Evolutionary conservation across 345 rosid species (phyloP), one percentile per base, ranked within the genome.

Genomic region (Mangifera indica): DNA sequence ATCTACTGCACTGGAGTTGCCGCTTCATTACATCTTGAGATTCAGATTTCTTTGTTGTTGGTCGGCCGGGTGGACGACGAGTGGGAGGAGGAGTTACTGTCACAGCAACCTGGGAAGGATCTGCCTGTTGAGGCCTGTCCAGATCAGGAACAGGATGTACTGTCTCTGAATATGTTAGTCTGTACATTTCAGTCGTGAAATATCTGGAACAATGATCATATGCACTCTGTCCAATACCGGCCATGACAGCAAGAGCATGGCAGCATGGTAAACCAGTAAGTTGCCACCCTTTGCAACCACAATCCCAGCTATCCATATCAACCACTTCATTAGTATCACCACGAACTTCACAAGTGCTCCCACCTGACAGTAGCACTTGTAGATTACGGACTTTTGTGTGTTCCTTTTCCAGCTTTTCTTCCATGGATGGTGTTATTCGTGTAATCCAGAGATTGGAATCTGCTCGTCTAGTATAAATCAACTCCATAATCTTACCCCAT

Each of bases 1-100:
- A 94, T 82, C 82, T 87, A 71, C 98, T 94, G 87, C 98, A 94
- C 81, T 94, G 97, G 70, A 92, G 87, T 80, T 87, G 97, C 34
- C 98, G 88, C 78, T 89, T 94, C 79, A 82, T 85, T 71, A 84
- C 84, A 58, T 90, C 97, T 44, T 80, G 87, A 5, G 86, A 76
- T 34, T 83, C 88, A 1, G 73, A 73, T 72, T 81, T 88, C 84
- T 94, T 94, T 61, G 85, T 85, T 2, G 93, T 84, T 18, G 97
- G 97, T 54, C 96, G 84, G 62, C 97, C 97, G 0, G 96, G 95
- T 2, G 97, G 98, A 40, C 92, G 87, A 1, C 93, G 81, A 4
- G 91, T 86, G 0, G 94, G 92, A 26, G 98, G 98, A 5, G 98
- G 98, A 21, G 91, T 87, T 24, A 94, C 95, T 6, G 87, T 90